Percentiles rank a stretch among this genome's conserved stretches.
Evolutionary conservation across 345 rosid species (phyloP).

Genomic region (Erodium maritimum): DNA sequence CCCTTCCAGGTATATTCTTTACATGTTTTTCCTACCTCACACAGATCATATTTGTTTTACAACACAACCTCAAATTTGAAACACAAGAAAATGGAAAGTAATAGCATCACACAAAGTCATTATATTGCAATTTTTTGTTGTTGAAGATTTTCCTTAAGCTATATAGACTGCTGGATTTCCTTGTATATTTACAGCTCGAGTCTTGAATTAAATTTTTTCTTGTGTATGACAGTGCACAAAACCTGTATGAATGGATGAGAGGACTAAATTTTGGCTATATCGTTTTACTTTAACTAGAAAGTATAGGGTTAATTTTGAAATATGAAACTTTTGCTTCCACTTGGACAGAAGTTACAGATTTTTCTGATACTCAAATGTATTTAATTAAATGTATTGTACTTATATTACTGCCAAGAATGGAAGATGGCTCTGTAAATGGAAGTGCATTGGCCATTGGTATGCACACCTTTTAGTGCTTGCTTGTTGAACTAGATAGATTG

Average conservation of each 20-base stretch:
- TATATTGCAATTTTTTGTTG: too few species aligned
- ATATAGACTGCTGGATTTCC: too few species aligned
- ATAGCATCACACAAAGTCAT: too few species aligned
- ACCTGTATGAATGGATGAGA: background rate
- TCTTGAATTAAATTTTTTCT: background rate
- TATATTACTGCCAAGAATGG: too few species aligned
- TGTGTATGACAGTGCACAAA: background rate
- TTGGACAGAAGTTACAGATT: background rate
- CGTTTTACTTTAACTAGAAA: too few species aligned
- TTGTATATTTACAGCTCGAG: too few species aligned
- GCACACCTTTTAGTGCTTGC: background rate
- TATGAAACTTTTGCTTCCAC: background rate
- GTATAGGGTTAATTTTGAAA: background rate
- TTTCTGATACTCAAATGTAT: background rate
- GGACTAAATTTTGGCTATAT: too few species aligned
- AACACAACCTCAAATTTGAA: background rate
- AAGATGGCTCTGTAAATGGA: background rate
- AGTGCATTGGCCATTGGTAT: background rate
- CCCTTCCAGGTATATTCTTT: constrained; percentile 62
- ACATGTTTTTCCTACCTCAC: constrained; percentile 1
- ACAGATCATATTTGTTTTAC: background rate
- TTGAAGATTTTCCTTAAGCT: too few species aligned
- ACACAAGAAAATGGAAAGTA: background rate
- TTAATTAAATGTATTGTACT: too few species aligned
- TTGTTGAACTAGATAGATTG: too few species aligned